Base-by-base conservation (phyloP, 257 asterid species). In the Fraxinus anomala region DNA sequence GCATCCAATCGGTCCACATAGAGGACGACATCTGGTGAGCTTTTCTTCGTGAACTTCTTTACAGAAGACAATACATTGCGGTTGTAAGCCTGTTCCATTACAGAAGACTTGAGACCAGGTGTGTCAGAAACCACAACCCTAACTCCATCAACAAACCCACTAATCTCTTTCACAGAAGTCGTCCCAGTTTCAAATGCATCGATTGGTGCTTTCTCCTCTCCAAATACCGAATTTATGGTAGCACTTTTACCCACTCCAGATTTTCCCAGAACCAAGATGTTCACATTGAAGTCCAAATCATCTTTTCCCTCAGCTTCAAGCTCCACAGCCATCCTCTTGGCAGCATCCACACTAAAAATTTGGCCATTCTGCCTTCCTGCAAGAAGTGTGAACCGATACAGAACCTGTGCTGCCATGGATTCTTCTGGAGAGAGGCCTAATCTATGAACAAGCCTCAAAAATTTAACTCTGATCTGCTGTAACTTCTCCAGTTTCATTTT, bases 161-260 rank as follows among this genome's bases (percentile, higher is more conserved):
- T 81, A 10, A 93, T 86, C 86, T 86, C 91, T 79, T 82, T 89
- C 44, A 87, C 94, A 17, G 83, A 72, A 73, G 81, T 70, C 19
- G 99, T 95, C 37, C 91, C 92, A 34, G 88, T 86, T 80, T 85
- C 91, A 76, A 95, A 95, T 23, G 98, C 92, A 77, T 85, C 90
- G 39, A 95, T 89, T 1, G 82, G 76, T 39, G 96, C 83, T 85
- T 85, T 95, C 82, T 91, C 93, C 69, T 91, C 97, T 37, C 98
- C 98, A 54, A 85, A 81, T 76, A 95, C 79, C 10, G 99, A 91
- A 80, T 95, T 95, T 81, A 95, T 84, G 39, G 96, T 95, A 49
- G 99, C 93, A 61, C 99, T 95, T 76, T 95, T 95, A 70, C 98
- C 99, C 84, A 91, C 94, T 40, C 99, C 99, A 69, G 91, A 88